Evolutionary conservation across 2,329 filamentous ascomycete species (phyloP), one percentile per base, ranked within the genome.

Genomic region (Colletotrichum somersetense): DNA sequence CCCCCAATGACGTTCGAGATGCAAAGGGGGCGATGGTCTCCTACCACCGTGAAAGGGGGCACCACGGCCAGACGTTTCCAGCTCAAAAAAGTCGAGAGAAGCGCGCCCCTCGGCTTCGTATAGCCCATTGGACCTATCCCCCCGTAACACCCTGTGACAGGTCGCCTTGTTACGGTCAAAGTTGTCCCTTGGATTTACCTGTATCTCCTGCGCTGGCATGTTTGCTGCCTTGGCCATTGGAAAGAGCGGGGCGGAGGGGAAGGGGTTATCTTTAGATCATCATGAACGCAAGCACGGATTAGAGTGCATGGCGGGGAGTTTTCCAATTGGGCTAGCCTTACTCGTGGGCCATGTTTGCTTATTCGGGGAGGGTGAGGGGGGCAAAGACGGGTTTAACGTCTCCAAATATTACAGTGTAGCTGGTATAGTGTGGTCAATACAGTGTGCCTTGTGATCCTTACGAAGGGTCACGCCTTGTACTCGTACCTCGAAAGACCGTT

Each of bases 271-370:
- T 59, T 66, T 66, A 58, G 63, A 66, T 58, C 42, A 59, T 20
- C 30, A 40, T 58, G 53, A 57, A 33, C n/a, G 46, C 33, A 52
- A 42, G 16, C 26, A 16, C 33, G 30, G 35, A n/a, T 20, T 33
- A 44, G 44, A 52, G 5, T 44, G 46, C 20, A 38, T 40, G 10
- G 10, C 44, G 46, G 65, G 69, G 68, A 63, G 44, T n/a, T 40
- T 30, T 58, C 69, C 65, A 65, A 72, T 72, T 72, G 69, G 69
- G 30, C n/a, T 40, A 33, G 42, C 23, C n/a, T 16, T n/a, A n/a
- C 30, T 55, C 46, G 18, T 30, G 33, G 53, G 53, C n/a, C 44
- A 38, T 55, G 65, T 72, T 63, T 63, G 69, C 69, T 63, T 68
- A 59, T 40, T 59, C 46, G 44, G 33, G 65, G 65, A 58, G 58